Base-by-base conservation (phyloP, 2,329 filamentous ascomycete genomes). In the Remersonia thermophila region DNA sequence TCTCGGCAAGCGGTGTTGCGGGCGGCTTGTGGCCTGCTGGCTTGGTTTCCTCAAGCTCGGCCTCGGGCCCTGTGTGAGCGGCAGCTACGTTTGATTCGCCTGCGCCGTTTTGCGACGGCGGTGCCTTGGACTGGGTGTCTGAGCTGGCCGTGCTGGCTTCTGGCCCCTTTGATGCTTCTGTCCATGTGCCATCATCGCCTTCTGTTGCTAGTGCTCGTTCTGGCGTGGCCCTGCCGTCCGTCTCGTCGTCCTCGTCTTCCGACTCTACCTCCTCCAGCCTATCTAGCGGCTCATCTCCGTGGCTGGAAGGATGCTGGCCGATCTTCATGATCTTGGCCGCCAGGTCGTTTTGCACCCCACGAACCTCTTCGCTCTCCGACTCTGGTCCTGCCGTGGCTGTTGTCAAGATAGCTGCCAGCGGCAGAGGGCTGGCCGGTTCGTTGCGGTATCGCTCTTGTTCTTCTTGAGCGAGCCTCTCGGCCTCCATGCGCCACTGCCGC, bases 381-480 rank as follows among this genome's bases (percentile, higher is more conserved):
- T n/a, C 12, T 14, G 27, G 7, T 7, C 16, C 3, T 10, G 17
- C 28, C 26, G 14, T 11, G n/a, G 11, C 16, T 7, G 7, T 11
- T 8, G 6, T 26, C 4, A 17, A 11, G 14, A 26, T 2, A n/a
- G 15, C 11, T 13, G 37, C 8, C 14, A 15, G 7, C 4, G 29
- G 30, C 1, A 38, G 41, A 3, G 44, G 39, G 10, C 48, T 44
- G 3, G 44, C 31, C 0, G 49, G 49, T 29, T 51, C 49, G 25
- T 42, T 42, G 1, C 49, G 42, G 25, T 51, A 51, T 28, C 41
- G 31, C 30, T 47, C 48, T 0, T 47, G 46, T 38, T 51, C 49
- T 33, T 50, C 44, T 16, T 41, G 40, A 1, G 49, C 49, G 20
- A 39, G 41, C 12, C 39, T 30, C 26, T 41, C 47, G n/a, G 46